phyloP scores from a whole-genome alignment of 1,139 yeast genomes.

The Yarrowia galli region DNA sequence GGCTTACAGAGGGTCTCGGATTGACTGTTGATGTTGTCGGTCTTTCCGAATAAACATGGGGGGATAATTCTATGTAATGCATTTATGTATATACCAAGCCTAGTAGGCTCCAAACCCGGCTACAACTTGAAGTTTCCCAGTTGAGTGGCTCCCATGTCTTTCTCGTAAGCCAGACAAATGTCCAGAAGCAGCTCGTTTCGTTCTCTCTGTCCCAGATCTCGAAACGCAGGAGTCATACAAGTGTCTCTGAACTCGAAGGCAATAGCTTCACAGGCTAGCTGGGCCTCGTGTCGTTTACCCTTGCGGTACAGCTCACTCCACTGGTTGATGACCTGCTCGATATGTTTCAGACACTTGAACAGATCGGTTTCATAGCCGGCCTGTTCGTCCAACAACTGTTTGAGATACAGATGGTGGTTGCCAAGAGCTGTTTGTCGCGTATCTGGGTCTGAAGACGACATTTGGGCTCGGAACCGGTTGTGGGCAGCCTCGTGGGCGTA shows the following conservation, averaged over 20 bases:
- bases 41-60: background rate
- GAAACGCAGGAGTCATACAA: background rate
- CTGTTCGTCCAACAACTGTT: conserved; percentile 14
- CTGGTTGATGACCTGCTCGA: background rate
- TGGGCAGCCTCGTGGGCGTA: conserved; percentile 12
- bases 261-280: background rate
- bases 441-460: background rate
- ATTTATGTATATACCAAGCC: background rate
- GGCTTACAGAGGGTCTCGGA: background rate
- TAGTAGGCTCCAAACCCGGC: no score
- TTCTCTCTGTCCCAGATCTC: conserved; percentile 1
- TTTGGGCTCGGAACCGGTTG: background rate
- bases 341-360: conserved; percentile 19
- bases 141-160: conserved; percentile 11
- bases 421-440: background rate
- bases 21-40: conserved; percentile 1
- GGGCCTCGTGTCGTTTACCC: background rate
- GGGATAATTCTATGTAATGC: background rate
- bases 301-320: background rate
- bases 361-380: conserved; percentile 24
- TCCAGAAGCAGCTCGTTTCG: conserved; percentile 14
- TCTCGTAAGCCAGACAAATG: conserved; percentile 7
- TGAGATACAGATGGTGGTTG: conserved; percentile 5
- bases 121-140: background rate
- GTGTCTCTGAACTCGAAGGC: conserved; percentile 17